These are phyloP conservation scores for Penicillium arizonense DNA, from an alignment of 495 filamentous ascomycete genomes.

Conservation along the genomic window DNA sequence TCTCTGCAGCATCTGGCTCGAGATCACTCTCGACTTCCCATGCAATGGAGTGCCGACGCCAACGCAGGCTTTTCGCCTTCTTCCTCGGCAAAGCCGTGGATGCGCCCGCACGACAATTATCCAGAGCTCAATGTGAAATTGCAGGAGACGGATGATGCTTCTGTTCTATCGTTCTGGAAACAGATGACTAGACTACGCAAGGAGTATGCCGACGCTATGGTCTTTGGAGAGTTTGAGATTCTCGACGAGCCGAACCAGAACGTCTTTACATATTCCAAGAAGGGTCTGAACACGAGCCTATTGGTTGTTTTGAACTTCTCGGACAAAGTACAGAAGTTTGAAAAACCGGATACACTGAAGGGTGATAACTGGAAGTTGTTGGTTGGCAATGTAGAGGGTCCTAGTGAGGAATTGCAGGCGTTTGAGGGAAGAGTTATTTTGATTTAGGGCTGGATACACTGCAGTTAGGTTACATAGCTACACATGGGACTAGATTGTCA, in stretches of 20 bases:
- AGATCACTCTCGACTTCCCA: constrained; percentile 61
- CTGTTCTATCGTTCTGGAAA: constrained; percentile 48
- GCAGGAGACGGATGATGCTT: constrained; percentile 37
- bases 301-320: constrained; percentile 6
- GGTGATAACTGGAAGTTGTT: constrained; percentile 3
- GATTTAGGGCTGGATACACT: constrained; percentile 1
- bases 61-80: constrained; percentile 54
- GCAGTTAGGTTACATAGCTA: not conserved
- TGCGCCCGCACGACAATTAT: constrained; percentile 56
- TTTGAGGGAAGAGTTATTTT: constrained; percentile 7
- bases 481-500: not conserved
- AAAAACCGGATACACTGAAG: not conserved
- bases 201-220: constrained; percentile 26
- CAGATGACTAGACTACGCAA: constrained; percentile 40
- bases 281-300: not conserved
- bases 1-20: constrained; percentile 49
- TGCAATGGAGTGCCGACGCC: constrained; percentile 55
- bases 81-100: constrained; percentile 49
- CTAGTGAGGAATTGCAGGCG: not conserved
- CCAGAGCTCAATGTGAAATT: constrained; percentile 47
- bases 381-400: constrained; percentile 2
- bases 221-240: constrained; percentile 32
- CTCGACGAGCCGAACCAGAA: constrained; percentile 27
- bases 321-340: not conserved
- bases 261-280: constrained; percentile 36